Percentiles rank a stretch among this genome's conserved stretches.
Conservation (phyloP, 768 basidiomycete species). For the Podaxis carcinomalis region DNA sequence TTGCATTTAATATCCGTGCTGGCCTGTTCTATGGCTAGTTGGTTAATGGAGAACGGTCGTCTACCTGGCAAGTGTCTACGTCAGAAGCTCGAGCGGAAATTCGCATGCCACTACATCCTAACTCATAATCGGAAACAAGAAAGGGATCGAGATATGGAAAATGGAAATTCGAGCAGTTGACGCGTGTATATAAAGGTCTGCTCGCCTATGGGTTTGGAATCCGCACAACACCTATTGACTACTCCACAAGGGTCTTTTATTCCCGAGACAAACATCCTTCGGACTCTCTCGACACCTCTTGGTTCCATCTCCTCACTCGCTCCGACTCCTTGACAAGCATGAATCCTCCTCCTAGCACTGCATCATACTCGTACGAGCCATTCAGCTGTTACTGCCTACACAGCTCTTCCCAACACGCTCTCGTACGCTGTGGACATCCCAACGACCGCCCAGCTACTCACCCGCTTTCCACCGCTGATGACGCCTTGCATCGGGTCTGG, state of each 20-base stretch:
- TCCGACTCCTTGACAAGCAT: background rate
- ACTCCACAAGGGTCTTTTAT: background rate
- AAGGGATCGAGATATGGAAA: background rate
- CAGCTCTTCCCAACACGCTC: constrained; percentile 14
- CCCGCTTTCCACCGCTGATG: constrained; percentile 20
- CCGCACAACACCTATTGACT: background rate
- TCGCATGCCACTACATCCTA: background rate
- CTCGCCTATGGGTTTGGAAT: background rate
- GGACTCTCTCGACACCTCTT: background rate
- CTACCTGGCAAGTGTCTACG: constrained; percentile 9
- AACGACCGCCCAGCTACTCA: constrained; percentile 20
- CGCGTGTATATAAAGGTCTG: background rate
- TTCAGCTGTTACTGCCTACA: constrained; percentile 18
- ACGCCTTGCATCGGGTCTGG: constrained; percentile 26
- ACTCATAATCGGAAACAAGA: background rate
- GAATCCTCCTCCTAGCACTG: background rate
- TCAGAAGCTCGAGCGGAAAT: constrained; percentile 5
- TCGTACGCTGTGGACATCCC: constrained; percentile 25
- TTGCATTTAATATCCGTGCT: constrained; percentile 10
- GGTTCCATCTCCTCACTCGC: background rate
- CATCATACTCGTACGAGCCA: constrained; percentile 14
- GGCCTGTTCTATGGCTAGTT: constrained; percentile 6
- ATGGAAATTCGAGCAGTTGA: background rate
- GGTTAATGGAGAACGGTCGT: constrained; percentile 5
- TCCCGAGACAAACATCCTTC: background rate